Percentiles rank a stretch among this genome's conserved stretches.
Evolutionary conservation across 345 rosid species (phyloP).

Genomic region (Clausena lansium): DNA sequence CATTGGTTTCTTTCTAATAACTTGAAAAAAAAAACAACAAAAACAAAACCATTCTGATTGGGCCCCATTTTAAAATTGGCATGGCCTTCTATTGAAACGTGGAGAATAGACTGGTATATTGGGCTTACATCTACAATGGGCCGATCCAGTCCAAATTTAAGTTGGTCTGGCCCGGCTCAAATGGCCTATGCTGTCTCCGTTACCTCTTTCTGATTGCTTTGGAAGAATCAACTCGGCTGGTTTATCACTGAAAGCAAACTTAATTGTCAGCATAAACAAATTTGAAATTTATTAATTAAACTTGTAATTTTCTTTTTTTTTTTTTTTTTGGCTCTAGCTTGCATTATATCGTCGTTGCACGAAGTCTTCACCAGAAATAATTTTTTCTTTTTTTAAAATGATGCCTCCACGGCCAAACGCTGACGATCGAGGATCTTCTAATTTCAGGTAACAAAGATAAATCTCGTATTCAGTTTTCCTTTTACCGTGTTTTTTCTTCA

Average conservation of each 20-base stretch:
- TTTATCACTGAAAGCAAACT: neutral
- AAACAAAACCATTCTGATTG: neutral
- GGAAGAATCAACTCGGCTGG: neutral
- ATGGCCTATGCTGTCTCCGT: neutral
- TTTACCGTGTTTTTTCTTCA: neutral
- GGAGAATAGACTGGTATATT: neutral
- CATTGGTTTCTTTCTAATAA: too few relatives aligned
- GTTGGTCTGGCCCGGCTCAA: neutral
- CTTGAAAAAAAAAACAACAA: too few relatives aligned
- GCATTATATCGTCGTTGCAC: neutral
- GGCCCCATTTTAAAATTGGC: neutral
- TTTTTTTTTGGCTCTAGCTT: neutral
- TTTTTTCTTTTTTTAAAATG: neutral
- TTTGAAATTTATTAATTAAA: neutral
- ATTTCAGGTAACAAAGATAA: conserved; percentile 47
- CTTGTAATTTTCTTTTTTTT: neutral
- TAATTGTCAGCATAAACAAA: neutral
- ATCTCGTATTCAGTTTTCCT: conserved; percentile 1
- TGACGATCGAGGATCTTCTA: conserved; percentile 79
- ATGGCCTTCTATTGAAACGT: neutral
- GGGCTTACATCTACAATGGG: neutral
- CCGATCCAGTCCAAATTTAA: neutral
- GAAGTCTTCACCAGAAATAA: neutral
- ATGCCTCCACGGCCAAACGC: conserved; percentile 57
- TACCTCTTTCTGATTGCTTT: neutral